These are phyloP conservation scores for Pterulicium gracile DNA, from an alignment of 1,284 basidiomycete genomes.

Conservation along the genomic window DNA sequence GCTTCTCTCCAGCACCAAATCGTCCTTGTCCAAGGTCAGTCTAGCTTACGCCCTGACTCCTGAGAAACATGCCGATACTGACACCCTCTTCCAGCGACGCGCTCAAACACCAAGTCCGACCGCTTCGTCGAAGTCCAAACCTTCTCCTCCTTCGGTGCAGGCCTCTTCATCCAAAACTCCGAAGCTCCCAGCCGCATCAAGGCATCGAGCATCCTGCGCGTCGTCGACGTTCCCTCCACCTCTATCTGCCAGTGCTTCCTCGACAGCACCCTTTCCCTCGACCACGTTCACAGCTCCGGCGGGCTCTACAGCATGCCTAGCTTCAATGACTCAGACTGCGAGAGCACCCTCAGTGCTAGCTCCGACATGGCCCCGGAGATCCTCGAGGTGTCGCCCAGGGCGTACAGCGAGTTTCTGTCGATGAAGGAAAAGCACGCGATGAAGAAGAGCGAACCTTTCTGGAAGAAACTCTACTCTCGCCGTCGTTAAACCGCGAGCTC, in stretches of 20 bases:
- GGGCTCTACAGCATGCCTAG: neutral
- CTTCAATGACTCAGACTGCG: too few relatives aligned
- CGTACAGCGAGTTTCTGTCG: constrained; percentile 43
- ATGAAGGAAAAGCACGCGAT: constrained; percentile 32
- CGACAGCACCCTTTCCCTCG: constrained; percentile 22
- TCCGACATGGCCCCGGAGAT: constrained; percentile 28
- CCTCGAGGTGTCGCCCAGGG: constrained; percentile 47
- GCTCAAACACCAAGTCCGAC: constrained; percentile 39
- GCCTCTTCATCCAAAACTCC: constrained; percentile 45
- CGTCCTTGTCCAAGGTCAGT: constrained; percentile 50
- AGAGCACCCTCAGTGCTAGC: too few relatives aligned
- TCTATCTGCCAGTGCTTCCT: constrained; percentile 24
- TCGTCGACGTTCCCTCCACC: constrained; percentile 13
- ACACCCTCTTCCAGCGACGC: constrained; percentile 41
- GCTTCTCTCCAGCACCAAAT: constrained; percentile 56
- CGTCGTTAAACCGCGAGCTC: too few relatives aligned
- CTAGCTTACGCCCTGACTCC: constrained; percentile 7
- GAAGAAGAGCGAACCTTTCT: constrained; percentile 40
- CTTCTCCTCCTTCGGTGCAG: constrained; percentile 47
- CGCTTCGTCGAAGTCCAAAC: constrained; percentile 52
- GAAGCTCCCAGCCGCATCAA: constrained; percentile 50
- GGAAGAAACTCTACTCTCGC: constrained; percentile 33
- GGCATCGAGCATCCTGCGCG: constrained; percentile 39
- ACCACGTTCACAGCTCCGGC: constrained; percentile 14
- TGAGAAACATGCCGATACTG: constrained; percentile 4